Conservation (phyloP, 495 filamentous ascomycete species). For the Aspergillus sparsus region DNA sequence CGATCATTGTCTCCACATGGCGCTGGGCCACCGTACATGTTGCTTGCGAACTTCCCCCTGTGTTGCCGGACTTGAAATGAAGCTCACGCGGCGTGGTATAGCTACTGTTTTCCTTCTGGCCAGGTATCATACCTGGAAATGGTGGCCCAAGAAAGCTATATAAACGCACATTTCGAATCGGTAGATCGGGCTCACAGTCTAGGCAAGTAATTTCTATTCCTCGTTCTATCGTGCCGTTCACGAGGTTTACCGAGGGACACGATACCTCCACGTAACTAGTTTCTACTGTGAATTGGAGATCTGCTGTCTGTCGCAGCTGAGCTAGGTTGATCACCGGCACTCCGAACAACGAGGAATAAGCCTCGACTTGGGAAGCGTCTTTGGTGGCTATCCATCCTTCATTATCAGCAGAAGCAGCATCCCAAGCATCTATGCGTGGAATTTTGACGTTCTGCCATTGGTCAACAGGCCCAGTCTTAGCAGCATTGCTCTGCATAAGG, state of each 20-base stretch:
- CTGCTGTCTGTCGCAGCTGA: not conserved
- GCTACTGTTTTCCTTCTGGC: not conserved
- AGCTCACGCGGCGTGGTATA: not conserved
- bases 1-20: not conserved
- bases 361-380: not conserved
- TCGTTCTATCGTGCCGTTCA: not conserved
- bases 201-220: not conserved
- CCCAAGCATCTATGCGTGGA: not conserved
- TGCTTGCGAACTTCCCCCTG: not conserved
- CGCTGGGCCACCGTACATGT: not conserved
- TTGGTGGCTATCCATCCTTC: not conserved
- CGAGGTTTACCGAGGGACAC: not conserved
- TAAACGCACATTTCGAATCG: not conserved
- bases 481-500: not conserved
- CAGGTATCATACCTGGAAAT: not conserved
- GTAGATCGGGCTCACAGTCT: not conserved
- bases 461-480: not conserved
- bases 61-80: not conserved
- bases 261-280: not conserved
- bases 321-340: not conserved
- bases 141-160: not conserved
- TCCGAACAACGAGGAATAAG: not conserved
- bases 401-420: not conserved
- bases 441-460: not conserved
- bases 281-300: not conserved